A percentile compares a stretch with the other conserved stretches of the same genome.
Evolutionary conservation across 1,284 basidiomycete species (phyloP).

Genomic region (Trichosporon sp.): DNA sequence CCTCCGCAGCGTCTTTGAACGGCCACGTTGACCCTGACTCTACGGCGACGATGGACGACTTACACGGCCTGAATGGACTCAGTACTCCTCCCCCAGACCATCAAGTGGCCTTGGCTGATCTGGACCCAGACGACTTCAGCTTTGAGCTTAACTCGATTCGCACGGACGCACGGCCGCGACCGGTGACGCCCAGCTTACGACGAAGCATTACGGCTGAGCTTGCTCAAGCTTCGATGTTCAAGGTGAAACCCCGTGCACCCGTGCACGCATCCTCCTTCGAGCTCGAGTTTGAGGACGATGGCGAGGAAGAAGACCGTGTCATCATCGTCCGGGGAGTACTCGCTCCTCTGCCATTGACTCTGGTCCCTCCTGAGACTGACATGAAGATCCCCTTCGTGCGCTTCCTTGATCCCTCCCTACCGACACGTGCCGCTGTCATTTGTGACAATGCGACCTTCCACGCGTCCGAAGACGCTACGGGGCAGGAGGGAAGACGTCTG

Average conservation of each 20-base stretch:
- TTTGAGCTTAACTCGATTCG: slow-evolving; percentile 41
- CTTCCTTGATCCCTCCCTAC: slow-evolving; percentile 29
- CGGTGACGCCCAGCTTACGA: slow-evolving; percentile 24
- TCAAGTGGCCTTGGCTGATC: slow-evolving; percentile 19
- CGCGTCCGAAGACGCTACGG: neutral
- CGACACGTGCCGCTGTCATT: slow-evolving; percentile 17
- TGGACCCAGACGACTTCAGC: slow-evolving; percentile 43
- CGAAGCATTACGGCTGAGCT: slow-evolving; percentile 20
- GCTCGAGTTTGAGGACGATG: slow-evolving; percentile 33
- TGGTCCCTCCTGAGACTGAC: slow-evolving; percentile 37
- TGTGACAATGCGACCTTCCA: slow-evolving; percentile 22
- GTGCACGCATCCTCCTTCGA: slow-evolving; percentile 35
- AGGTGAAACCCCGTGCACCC: slow-evolving; percentile 24
- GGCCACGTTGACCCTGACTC: neutral
- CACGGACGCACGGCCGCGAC: slow-evolving; percentile 5
- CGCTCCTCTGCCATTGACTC: slow-evolving; percentile 35
- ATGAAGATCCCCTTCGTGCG: slow-evolving; percentile 41
- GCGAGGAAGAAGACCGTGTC: slow-evolving; percentile 25
- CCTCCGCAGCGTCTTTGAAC: neutral
- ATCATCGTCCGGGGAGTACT: slow-evolving; percentile 37
- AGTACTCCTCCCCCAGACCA: slow-evolving; percentile 14
- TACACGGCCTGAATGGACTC: slow-evolving; percentile 1
- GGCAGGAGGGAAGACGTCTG: neutral
- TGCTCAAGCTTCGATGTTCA: slow-evolving; percentile 4
- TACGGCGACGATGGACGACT: slow-evolving; percentile 3